phyloP scores from a whole-genome alignment of 1,284 basidiomycete species.

The Moesziomyces antarcticus region DNA sequence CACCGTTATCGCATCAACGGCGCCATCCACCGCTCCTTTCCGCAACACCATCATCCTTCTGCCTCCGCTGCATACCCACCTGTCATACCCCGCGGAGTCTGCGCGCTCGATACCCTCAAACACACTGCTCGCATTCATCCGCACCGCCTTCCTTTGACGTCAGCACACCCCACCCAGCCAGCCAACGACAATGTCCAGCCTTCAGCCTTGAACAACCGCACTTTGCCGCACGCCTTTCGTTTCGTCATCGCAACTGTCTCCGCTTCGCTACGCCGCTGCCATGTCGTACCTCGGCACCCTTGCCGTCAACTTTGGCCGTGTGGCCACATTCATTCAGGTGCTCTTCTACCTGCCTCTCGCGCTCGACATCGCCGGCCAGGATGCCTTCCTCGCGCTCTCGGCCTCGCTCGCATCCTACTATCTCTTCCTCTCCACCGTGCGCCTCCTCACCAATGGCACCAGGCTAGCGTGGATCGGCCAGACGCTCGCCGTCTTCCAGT shows the following conservation, averaged over 20 bases:
- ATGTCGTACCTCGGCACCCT: constrained; percentile 46
- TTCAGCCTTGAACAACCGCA: background rate
- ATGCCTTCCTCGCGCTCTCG: constrained; percentile 65
- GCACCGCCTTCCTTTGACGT: too few relatives aligned
- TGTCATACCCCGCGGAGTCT: too few relatives aligned
- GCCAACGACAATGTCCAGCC: constrained; percentile 1
- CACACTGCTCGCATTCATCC: too few relatives aligned
- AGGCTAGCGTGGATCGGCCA: constrained; percentile 53
- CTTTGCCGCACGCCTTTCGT: background rate
- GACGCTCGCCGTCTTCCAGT: constrained; percentile 60
- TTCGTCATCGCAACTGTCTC: background rate
- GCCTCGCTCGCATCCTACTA: constrained; percentile 65
- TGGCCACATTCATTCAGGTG: constrained; percentile 62
- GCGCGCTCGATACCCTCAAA: too few relatives aligned
- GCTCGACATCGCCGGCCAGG: constrained; percentile 65
- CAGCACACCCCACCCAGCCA: too few relatives aligned
- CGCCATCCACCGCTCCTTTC: too few relatives aligned
- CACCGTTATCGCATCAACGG: too few relatives aligned
- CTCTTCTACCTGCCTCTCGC: constrained; percentile 65
- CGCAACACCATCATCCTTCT: too few relatives aligned
- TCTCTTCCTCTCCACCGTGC: constrained; percentile 59
- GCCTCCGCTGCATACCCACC: too few relatives aligned
- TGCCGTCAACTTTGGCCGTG: constrained; percentile 52
- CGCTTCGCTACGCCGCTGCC: background rate
- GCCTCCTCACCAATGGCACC: constrained; percentile 47